Evolutionary conservation across 768 basidiomycete species (phyloP).

Genomic region (Calocybe indica): DNA sequence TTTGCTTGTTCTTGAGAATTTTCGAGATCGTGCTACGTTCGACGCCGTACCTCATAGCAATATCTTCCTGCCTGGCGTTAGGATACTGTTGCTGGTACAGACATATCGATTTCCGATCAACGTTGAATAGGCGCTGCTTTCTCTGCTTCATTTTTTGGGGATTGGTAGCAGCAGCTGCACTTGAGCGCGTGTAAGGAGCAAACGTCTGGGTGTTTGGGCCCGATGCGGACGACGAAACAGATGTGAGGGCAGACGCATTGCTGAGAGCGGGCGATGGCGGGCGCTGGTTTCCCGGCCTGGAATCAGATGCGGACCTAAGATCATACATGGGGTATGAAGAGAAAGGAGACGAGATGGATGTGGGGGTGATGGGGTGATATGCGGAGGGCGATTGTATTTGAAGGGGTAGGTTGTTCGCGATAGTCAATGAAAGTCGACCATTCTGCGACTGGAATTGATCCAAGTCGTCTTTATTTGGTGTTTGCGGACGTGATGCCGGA

Average conservation of each 20-base stretch:
- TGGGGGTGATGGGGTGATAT: constrained; percentile 40
- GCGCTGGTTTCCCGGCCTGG: constrained; percentile 34
- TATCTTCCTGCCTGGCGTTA: constrained; percentile 76
- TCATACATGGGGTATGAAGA: constrained; percentile 34
- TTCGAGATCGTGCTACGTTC: constrained; percentile 94
- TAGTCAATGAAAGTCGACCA: constrained; percentile 26
- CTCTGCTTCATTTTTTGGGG: constrained; percentile 34
- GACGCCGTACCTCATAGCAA: constrained; percentile 68
- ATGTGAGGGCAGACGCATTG: constrained; percentile 45
- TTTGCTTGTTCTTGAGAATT: constrained; percentile 79
- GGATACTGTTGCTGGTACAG: constrained; percentile 57
- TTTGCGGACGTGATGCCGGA: constrained; percentile 30
- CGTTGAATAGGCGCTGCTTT: constrained; percentile 71
- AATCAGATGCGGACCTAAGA: constrained; percentile 38
- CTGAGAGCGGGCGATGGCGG: constrained; percentile 62
- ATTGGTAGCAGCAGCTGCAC: constrained; percentile 4
- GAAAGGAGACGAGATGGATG: constrained; percentile 41
- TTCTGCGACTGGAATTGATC: constrained; percentile 20
- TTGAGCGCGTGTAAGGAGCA: constrained; percentile 8
- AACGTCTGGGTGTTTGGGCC: constrained; percentile 14
- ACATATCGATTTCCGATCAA: constrained; percentile 74
- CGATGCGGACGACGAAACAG: constrained; percentile 36
- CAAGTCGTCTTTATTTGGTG: constrained; percentile 28
- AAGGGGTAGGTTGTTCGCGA: constrained; percentile 16
- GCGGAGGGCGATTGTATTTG: constrained; percentile 28